A percentile compares a stretch with the other conserved stretches of the same genome.
These are phyloP conservation scores for Penstemon eatonii DNA, from an alignment of 257 asterid species.

Conservation along the genomic window DNA sequence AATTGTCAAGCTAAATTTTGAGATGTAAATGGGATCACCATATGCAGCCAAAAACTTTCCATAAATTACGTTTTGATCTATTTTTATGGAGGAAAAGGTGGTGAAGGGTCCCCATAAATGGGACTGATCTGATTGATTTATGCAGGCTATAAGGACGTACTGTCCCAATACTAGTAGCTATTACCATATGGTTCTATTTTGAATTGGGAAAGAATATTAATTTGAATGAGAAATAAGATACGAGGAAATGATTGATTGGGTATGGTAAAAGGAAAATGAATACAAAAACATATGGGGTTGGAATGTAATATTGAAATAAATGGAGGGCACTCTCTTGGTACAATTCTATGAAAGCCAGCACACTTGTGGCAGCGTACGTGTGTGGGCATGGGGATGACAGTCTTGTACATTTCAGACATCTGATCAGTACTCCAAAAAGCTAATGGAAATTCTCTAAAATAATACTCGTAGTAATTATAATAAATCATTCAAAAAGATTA, in stretches of 20 bases:
- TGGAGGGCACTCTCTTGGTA: background rate
- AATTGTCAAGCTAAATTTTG: background rate
- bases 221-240: background rate
- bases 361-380: background rate
- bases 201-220: background rate
- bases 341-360: background rate
- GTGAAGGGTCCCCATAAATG: slow-evolving; percentile 29
- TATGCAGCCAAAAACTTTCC: slow-evolving; percentile 22
- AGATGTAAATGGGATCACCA: slow-evolving; percentile 9
- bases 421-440: too few relatives aligned
- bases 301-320: background rate
- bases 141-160: slow-evolving; percentile 20
- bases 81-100: slow-evolving; percentile 17
- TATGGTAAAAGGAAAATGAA: background rate
- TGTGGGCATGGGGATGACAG: background rate
- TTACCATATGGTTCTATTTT: slow-evolving; percentile 9
- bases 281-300: background rate
- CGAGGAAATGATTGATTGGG: background rate
- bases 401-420: background rate
- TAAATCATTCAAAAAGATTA: too few relatives aligned
- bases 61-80: slow-evolving; percentile 28
- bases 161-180: slow-evolving; percentile 22
- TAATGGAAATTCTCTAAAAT: too few relatives aligned
- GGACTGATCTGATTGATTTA: slow-evolving; percentile 35
- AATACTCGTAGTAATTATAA: too few relatives aligned